Evolutionary conservation across 345 rosid genomes (phyloP).

Genomic region (Gossypium stocksii): DNA sequence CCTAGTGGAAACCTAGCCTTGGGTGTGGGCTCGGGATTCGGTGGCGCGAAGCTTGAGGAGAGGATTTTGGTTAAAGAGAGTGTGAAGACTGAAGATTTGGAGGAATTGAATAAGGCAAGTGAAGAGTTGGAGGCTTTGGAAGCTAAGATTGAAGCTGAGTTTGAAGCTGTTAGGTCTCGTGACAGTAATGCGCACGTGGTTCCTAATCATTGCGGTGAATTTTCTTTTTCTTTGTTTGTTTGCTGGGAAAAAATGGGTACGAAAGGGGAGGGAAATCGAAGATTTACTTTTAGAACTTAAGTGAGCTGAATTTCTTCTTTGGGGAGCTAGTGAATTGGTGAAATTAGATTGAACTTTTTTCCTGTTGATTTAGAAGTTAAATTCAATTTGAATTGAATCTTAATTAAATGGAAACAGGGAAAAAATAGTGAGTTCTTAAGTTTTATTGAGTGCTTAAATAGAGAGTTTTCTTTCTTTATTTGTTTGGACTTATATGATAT

Average conservation of each 20-base stretch:
- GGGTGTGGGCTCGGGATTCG: constrained; percentile 11
- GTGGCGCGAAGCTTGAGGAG: constrained; percentile 27
- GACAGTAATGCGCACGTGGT: constrained; percentile 65
- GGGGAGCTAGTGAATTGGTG: neutral
- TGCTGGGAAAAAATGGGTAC: constrained; percentile 5
- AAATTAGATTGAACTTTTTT: neutral
- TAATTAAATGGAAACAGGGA: neutral
- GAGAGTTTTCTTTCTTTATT: neutral
- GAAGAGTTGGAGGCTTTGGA: constrained; percentile 75
- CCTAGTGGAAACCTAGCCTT: constrained; percentile 38
- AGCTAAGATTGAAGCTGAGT: constrained; percentile 70
- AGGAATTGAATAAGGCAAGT: constrained; percentile 41
- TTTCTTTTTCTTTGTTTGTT: constrained; percentile 7
- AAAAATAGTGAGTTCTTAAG: neutral
- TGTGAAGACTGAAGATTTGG: constrained; percentile 35
- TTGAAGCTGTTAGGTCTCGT: constrained; percentile 80
- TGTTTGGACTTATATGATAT: neutral
- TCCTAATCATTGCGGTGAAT: constrained; percentile 90
- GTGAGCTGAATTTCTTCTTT: neutral
- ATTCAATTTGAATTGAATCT: constrained; percentile 8
- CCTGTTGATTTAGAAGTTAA: neutral
- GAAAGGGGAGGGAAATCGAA: neutral
- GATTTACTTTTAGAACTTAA: neutral
- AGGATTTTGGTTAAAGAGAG: constrained; percentile 22
- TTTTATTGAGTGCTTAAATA: neutral